These are phyloP conservation scores for Mucor velutinosus DNA, from an alignment of 371 early-diverging fungal genomes.

Conservation along the genomic window DNA sequence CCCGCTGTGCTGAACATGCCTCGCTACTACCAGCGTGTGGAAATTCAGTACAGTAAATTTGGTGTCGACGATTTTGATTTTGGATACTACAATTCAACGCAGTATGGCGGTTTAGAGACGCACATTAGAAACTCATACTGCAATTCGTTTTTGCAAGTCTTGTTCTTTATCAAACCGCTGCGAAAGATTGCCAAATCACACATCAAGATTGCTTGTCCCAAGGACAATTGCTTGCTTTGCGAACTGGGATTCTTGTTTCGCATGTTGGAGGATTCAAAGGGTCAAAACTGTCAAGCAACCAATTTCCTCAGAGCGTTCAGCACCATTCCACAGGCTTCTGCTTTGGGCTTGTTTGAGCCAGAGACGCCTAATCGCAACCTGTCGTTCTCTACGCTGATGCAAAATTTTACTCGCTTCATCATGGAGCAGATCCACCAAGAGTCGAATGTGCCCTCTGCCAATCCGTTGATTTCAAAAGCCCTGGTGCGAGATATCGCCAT, in stretches of 20 bases:
- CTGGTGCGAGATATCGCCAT: constrained; percentile 15
- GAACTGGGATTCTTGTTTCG: constrained; percentile 91
- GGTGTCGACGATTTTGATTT: constrained; percentile 98
- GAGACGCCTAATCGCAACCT: constrained; percentile 63
- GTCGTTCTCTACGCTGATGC: constrained; percentile 76
- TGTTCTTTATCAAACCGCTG: constrained; percentile 73
- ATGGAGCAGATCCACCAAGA: constrained; percentile 87
- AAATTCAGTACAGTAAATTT: constrained; percentile 86
- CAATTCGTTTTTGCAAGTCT: constrained; percentile 86
- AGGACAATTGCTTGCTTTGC: constrained; percentile 83
- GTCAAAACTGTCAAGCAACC: constrained; percentile 93
- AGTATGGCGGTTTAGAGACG: constrained; percentile 88
- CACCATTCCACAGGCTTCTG: constrained; percentile 80
- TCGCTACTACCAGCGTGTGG: constrained; percentile 73
- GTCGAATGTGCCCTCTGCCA: constrained; percentile 36
- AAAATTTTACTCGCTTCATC: constrained; percentile 86
- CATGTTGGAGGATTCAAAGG: constrained; percentile 87
- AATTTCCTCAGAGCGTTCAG: constrained; percentile 86
- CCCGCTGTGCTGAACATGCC: constrained; percentile 58
- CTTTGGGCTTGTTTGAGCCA: constrained; percentile 85
- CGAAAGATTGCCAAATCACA: constrained; percentile 75
- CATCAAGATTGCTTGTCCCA: constrained; percentile 67
- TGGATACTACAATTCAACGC: constrained; percentile 87
- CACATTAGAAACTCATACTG: constrained; percentile 88
- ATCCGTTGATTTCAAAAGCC: constrained; percentile 41